Evolutionary conservation across 2,329 filamentous ascomycete species (phyloP), one percentile per base, ranked within the genome.

Genomic region (Hymenoscyphus salicellus): DNA sequence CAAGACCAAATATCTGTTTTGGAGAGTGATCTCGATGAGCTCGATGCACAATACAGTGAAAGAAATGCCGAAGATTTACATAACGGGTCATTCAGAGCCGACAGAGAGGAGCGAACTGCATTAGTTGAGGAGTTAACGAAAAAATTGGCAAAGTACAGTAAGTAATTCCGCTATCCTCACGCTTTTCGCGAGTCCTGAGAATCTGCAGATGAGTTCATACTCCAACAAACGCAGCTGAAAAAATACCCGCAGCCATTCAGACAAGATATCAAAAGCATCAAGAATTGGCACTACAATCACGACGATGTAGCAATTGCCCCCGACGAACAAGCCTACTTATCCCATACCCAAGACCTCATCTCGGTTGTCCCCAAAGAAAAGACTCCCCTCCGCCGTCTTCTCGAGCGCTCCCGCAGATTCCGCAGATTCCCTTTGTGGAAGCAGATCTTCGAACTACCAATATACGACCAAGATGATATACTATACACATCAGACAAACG

Each of bases 1-100:
- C 77, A 79, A 64, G 76, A 78, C 38, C 67, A 76, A 55, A 66
- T 78, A 1, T 69, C 69, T 0, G 66, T 60, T 0, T 58, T 78
- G 0, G 77, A 78, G 64, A 62, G 75, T 7, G 58, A 74, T 11
- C 68, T 78, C 0, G n/a, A 64, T 0, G 58, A 67, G 6, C 26
- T 77, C 1, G 76, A 78, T 58, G 65, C 33, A 4, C 6, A 11
- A 32, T 70, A 68, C 30, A 74, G 71, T 17, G 58, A 46, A 10
- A 71, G 49, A 28, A 58, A 64, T 10, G 60, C 66, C 0, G 61
- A 59, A 0, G 70, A 73, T 32, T 41, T 70, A 3, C 67, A 75
- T 17, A 77, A 76, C 32, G 74, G 75, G 1, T 69, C 70, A 0
- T 67, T 76, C 5, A 60, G 75, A 26, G 66, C 69, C 2, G 73